Evolutionary conservation across 192 early-diverging fungal genomes (phyloP).

Genomic region (Entomortierella beljakovae): DNA sequence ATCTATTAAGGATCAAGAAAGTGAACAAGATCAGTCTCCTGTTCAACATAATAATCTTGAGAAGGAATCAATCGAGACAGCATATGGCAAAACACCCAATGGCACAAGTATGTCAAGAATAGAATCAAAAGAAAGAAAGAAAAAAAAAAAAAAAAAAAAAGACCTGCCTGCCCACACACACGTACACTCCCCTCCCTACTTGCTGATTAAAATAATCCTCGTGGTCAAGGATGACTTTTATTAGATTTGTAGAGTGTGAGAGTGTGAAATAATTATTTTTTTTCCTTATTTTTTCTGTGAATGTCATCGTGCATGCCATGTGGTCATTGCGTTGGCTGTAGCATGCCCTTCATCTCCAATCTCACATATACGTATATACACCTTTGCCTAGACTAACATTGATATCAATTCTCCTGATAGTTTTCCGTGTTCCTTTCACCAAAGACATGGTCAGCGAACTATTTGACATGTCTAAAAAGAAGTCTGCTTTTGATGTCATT

Average conservation of each 20-base stretch:
- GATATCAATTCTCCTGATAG: conserved; percentile 30
- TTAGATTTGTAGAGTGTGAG: neutral
- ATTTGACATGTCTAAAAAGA: conserved; percentile 72
- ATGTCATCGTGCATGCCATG: neutral
- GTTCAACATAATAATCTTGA: conserved; percentile 30
- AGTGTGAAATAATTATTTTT: too few relatives aligned
- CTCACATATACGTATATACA: neutral
- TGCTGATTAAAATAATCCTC: too few relatives aligned
- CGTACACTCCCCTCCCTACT: too few relatives aligned
- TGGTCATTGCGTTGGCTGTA: conserved; percentile 10
- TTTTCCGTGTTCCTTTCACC: conserved; percentile 79
- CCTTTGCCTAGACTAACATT: neutral
- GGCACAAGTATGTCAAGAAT: conserved; percentile 36
- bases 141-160: neutral
- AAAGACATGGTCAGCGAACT: conserved; percentile 81
- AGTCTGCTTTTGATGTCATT: conserved; percentile 79
- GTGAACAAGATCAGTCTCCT: conserved; percentile 7
- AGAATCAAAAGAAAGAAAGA: neutral
- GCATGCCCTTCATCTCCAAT: neutral
- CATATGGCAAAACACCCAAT: conserved; percentile 48
- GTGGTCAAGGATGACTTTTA: neutral
- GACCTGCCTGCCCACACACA: too few relatives aligned
- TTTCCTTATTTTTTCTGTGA: too few relatives aligned
- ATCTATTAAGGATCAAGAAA: conserved; percentile 13
- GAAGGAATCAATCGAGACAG: conserved; percentile 32